Evolutionary conservation across 2,329 filamentous ascomycete genomes (phyloP).

Genomic region (Lachnellula subtilissima): DNA sequence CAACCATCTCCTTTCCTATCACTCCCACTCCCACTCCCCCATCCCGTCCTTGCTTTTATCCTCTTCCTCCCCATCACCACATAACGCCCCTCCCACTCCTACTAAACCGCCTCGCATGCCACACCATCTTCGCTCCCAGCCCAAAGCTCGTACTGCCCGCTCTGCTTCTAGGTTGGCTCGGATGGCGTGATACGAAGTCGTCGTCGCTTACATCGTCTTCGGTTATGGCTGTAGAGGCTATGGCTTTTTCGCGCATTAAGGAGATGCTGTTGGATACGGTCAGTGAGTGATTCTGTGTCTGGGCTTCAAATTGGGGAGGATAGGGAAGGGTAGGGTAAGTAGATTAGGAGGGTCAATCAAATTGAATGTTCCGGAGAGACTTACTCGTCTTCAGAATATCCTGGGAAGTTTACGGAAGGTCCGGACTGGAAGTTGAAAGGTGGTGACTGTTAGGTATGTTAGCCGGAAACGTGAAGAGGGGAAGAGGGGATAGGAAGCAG

Average conservation of each 20-base stretch:
- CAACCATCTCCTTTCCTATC: not conserved
- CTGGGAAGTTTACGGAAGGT: slow-evolving; percentile 47
- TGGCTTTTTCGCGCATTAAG: slow-evolving; percentile 31
- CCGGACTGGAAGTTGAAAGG: slow-evolving; percentile 55
- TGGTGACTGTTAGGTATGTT: slow-evolving; percentile 28
- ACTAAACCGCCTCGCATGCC: slow-evolving; percentile 26
- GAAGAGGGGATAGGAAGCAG: not conserved
- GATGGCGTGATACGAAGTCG: slow-evolving; percentile 6
- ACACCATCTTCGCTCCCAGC: slow-evolving; percentile 18
- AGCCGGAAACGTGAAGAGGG: not conserved
- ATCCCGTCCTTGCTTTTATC: not conserved
- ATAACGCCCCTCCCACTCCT: slow-evolving; percentile 5
- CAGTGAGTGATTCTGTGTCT: not conserved
- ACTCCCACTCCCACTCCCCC: not conserved
- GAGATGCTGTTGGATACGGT: slow-evolving; percentile 21
- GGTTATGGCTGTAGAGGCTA: slow-evolving; percentile 27
- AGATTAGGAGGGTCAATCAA: not conserved
- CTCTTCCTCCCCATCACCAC: not conserved
- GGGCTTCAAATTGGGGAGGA: not conserved
- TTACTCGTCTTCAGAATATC: slow-evolving; percentile 56
- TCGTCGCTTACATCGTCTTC: slow-evolving; percentile 19
- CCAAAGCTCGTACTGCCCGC: slow-evolving; percentile 20
- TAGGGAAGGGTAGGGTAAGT: not conserved
- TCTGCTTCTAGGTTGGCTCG: slow-evolving; percentile 14
- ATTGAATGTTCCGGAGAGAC: slow-evolving; percentile 23